Conservation (phyloP, 768 basidiomycete species). For the Podaxis sp. region DNA sequence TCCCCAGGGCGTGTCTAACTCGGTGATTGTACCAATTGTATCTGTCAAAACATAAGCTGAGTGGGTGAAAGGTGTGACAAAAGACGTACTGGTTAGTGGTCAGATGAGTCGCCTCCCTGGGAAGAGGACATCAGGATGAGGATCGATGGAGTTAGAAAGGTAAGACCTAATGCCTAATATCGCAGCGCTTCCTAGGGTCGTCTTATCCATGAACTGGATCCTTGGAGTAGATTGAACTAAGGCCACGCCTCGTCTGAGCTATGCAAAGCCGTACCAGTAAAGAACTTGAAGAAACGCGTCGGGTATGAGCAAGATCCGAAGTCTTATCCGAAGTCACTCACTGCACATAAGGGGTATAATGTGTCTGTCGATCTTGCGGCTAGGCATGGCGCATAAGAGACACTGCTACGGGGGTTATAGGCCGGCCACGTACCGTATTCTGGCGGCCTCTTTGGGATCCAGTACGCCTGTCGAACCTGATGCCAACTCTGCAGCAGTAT, state of each 20-base stretch:
- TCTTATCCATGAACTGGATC: conserved; percentile 82
- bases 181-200: conserved; percentile 62
- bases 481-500: conserved; percentile 60
- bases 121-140: neutral
- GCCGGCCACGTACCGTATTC: conserved; percentile 42
- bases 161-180: conserved; percentile 67
- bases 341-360: conserved; percentile 73
- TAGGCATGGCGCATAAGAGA: conserved; percentile 13
- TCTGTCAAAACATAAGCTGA: conserved; percentile 27
- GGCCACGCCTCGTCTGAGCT: neutral
- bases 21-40: conserved; percentile 55
- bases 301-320: neutral
- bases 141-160: neutral
- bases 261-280: conserved; percentile 43
- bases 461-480: conserved; percentile 41
- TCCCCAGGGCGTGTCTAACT: neutral
- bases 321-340: conserved; percentile 31
- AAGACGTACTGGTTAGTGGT: conserved; percentile 58
- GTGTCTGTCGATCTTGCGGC: conserved; percentile 64
- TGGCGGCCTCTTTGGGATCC: conserved; percentile 49
- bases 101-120: conserved; percentile 58
- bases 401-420: neutral
- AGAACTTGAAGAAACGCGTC: conserved; percentile 35
- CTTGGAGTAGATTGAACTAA: conserved; percentile 27
- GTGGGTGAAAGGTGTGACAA: neutral